Conservation (phyloP, 306 rosid species). For the Quercus rubra region DNA sequence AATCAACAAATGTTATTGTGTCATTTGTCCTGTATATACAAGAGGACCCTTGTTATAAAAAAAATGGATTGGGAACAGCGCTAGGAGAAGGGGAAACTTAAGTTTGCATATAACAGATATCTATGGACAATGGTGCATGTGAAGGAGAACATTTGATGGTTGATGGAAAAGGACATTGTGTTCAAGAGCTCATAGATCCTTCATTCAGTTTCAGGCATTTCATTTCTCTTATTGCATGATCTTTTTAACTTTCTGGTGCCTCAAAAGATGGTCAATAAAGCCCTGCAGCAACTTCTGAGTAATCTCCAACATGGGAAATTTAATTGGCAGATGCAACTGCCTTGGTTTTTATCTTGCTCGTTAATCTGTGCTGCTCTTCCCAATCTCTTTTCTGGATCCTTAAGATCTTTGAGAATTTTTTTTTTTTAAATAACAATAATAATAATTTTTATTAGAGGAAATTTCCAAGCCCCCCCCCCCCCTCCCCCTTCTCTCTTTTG, state of each 20-base stretch:
- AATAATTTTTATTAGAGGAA: too few relatives aligned
- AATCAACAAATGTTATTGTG: not conserved
- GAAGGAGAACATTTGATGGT: not conserved
- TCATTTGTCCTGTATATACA: not conserved
- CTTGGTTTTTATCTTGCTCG: not conserved
- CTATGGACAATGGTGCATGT: not conserved
- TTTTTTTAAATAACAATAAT: too few relatives aligned
- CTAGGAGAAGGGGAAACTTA: not conserved
- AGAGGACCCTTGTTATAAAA: not conserved
- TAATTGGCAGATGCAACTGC: not conserved
- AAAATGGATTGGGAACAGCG: not conserved
- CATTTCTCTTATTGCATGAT: not conserved
- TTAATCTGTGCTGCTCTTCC: not conserved
- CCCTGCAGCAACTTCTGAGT: not conserved
- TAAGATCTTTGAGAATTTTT: not conserved
- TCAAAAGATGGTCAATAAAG: not conserved
- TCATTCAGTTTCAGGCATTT: not conserved
- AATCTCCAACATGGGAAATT: not conserved
- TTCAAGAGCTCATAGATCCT: not conserved
- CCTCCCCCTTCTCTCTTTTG: too few relatives aligned
- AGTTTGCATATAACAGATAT: not conserved
- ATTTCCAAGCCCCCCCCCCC: too few relatives aligned
- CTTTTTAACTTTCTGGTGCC: not conserved
- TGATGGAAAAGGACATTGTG: not conserved
- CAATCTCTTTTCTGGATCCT: not conserved